Evolutionary conservation across 2,329 filamentous ascomycete species (phyloP), one percentile per base, ranked within the genome.

Genomic region (Esteya vermicola): DNA sequence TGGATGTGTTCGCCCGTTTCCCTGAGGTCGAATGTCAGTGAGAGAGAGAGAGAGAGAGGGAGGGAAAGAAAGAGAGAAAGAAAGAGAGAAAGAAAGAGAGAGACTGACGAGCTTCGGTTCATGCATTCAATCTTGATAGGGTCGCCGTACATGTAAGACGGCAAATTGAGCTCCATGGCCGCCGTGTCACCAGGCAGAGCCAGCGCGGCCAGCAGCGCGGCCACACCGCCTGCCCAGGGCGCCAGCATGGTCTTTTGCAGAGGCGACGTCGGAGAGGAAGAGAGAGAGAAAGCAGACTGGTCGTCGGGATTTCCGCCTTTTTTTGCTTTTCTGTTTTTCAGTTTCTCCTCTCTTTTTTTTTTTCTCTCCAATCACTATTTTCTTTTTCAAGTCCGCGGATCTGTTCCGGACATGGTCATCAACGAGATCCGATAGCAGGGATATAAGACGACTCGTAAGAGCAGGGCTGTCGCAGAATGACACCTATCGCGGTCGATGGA

Each of bases 1-100:
- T 85, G 81, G 54, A 95, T 79, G 66, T 93, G 85, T 60, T 93
- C 85, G 57, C 85, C 85, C 9, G 83, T 91, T 52, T 93, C 84
- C 52, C 84, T 91, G 55, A n/a, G 27, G 35, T 19, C 21, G n/a
- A 12, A n/a, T n/a, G n/a, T n/a, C n/a, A n/a, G 20, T 25, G 8
- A 28, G 25, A 3, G 10, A 4, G 13, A 22, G n/a, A 16, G 39
- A 14, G 14, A 20, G 6, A 26, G 26, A 13, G 3, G 12, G 20
- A 5, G 9, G 28, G 13, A 22, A 18, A 16, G 13, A 6, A 22
- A 16, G 14, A 38, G 25, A 36, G 35, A 33, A n/a, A n/a, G n/a
- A n/a, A n/a, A n/a, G n/a, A n/a, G n/a, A n/a, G n/a, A n/a, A n/a
- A n/a, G n/a, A n/a, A n/a, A 36, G 16, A 66, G 76, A 61, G 51